Base-by-base conservation (phyloP, 2,329 filamentous ascomycete species). In the Ceratocystis alfenasii region DNA sequence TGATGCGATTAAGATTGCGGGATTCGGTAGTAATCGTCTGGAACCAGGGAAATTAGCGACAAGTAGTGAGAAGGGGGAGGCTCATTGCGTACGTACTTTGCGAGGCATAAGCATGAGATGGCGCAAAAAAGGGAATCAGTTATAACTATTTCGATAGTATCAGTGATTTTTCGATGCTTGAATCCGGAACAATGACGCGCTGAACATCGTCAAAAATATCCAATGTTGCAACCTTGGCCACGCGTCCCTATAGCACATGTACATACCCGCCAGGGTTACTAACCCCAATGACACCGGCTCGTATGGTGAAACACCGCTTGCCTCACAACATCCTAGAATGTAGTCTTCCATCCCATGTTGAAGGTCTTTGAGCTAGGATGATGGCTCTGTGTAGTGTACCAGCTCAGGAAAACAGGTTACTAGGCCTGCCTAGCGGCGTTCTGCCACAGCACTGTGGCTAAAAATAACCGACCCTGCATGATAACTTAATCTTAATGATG, bases 1-100 rank as follows among this genome's bases (percentile, higher is more conserved):
- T 64, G 25, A 41, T 44, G 12, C 62, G 41, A 55, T 64, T 66
- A 15, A 55, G 62, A 10, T 62, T 62, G 6, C 53, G 65, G 25
- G 65, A 48, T 25, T 66, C 59, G 15, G 22, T 50, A n/a, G 53
- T 63, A n/a, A 12, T 36, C 2, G 46, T 66, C 55, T 59, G 22
- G 17, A 53, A 59, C 22, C 12, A 20, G 17, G 28, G 55, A 7
- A n/a, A 30, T 59, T 33, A 59, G 30, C 55, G 48, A 6, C 10
- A 15, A n/a, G 22, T 28, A 5, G 8, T 28, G 25, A 25, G 15
- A 25, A 10, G 22, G 48, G 55, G 17, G 55, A 36, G 53, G 15
- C 15, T 22, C 12, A 3, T 28, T 33, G 48, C 48, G 2, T 53
- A 8, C 22, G n/a, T 33, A 59, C 55, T 30, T 36, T 59, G 30